Evolutionary conservation across 2,329 filamentous ascomycete genomes (phyloP).

Genomic region (Scytalidium sp.): DNA sequence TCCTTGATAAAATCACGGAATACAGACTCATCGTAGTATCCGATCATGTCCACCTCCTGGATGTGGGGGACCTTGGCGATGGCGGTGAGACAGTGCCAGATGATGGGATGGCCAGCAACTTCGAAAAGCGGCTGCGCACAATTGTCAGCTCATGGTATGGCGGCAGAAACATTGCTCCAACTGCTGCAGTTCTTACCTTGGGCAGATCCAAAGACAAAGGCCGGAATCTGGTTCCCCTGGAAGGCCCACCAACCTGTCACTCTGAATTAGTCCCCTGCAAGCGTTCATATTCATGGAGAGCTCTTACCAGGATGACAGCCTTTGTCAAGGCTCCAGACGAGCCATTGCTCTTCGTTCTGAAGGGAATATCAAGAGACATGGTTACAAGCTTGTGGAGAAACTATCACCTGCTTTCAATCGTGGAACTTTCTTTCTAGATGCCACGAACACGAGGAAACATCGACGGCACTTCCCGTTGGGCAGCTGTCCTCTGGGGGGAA

Average conservation of each 20-base stretch:
- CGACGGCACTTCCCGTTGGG: background rate
- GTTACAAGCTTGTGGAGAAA: conserved; percentile 5
- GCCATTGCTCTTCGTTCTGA: conserved; percentile 49
- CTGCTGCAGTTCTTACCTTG: conserved; percentile 59
- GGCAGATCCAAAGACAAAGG: conserved; percentile 93
- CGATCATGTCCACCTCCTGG: conserved; percentile 95
- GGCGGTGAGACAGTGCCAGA: conserved; percentile 94
- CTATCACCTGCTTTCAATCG: background rate
- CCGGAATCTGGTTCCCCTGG: conserved; percentile 91
- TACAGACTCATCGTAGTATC: conserved; percentile 96
- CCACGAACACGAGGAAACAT: background rate
- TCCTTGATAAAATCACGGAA: conserved; percentile 99
- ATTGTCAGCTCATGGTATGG: conserved; percentile 13
- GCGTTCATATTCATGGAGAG: conserved; percentile 13
- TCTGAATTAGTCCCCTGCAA: conserved; percentile 13
- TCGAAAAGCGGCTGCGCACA: conserved; percentile 82
- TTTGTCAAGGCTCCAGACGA: conserved; percentile 65
- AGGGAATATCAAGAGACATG: conserved; percentile 41
- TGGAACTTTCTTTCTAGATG: background rate
- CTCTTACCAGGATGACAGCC: conserved; percentile 83
- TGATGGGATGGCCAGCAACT: conserved; percentile 95
- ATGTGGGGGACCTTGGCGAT: conserved; percentile 88
- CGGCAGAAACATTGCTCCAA: conserved; percentile 15
- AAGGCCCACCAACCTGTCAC: conserved; percentile 84
- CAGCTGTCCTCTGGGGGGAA: background rate